Percentiles rank a stretch among this genome's conserved stretches.
phyloP scores from a whole-genome alignment of 1,139 yeast genomes.

The Lodderomyces margitis region DNA sequence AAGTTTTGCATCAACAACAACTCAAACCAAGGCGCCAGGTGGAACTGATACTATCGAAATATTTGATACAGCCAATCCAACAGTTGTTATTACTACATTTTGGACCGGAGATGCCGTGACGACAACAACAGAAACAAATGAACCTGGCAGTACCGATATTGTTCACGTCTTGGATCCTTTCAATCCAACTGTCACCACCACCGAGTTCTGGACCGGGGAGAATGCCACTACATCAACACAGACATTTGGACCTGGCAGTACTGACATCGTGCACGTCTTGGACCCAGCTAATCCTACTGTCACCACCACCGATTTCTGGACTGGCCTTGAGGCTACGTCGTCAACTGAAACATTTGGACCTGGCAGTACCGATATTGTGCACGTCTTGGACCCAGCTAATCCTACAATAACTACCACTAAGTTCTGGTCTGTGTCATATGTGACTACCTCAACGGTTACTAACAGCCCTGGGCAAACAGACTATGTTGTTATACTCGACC shows the following conservation, averaged over 20 bases:
- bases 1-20: slow-evolving; percentile 3
- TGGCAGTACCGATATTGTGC: slow-evolving; percentile 18
- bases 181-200: slow-evolving; percentile 11
- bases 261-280: slow-evolving; percentile 15
- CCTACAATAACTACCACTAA: slow-evolving; percentile 16
- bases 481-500: slow-evolving; percentile 16
- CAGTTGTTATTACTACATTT: slow-evolving; percentile 6
- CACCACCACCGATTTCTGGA: slow-evolving; percentile 13
- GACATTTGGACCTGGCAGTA: slow-evolving; percentile 8
- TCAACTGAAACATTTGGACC: slow-evolving; percentile 13
- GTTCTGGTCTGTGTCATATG: slow-evolving; percentile 8
- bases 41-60: slow-evolving; percentile 17
- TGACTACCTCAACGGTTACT: slow-evolving; percentile 9
- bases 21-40: slow-evolving; percentile 11
- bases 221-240: slow-evolving; percentile 7
- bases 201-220: neutral
- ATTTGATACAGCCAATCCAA: slow-evolving; percentile 16
- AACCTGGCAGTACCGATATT: slow-evolving; percentile 16
- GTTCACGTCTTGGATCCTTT: slow-evolving; percentile 21
- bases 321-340: slow-evolving; percentile 7
- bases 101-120: slow-evolving; percentile 15
- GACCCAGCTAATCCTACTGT: slow-evolving; percentile 16
- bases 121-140: slow-evolving; percentile 9
- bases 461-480: slow-evolving; percentile 11
- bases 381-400: slow-evolving; percentile 18